phyloP scores from a whole-genome alignment of 2,329 filamentous ascomycete species.

The Trichoderma endophyticum region DNA sequence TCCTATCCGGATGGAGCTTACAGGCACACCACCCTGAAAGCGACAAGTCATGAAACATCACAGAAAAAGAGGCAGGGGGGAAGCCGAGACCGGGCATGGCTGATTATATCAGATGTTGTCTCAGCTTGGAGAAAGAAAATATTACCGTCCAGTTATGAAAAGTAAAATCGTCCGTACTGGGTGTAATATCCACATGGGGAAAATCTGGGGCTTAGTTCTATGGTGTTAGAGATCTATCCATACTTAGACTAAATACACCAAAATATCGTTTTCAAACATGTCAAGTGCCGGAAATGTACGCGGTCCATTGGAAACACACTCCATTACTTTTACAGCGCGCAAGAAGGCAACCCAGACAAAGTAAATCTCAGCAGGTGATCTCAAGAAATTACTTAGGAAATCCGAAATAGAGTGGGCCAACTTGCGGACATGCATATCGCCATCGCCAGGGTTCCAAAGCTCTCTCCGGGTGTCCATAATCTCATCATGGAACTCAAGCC shows the following conservation, averaged over 20 bases:
- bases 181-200: too few relatives aligned
- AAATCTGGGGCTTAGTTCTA: neutral
- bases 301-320: neutral
- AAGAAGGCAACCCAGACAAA: neutral
- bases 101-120: neutral
- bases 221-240: too few relatives aligned
- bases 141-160: neutral
- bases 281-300: neutral
- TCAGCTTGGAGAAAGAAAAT: neutral
- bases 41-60: neutral
- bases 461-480: accelerated
- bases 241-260: neutral
- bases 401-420: neutral
- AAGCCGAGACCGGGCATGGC: neutral
- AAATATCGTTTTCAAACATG: neutral
- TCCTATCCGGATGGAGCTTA: neutral
- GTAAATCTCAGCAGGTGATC: neutral
- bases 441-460: neutral
- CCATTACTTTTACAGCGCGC: neutral
- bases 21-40: neutral
- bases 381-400: neutral
- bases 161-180: neutral
- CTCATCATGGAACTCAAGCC: accelerated
- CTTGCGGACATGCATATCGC: neutral
- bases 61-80: neutral